These are phyloP conservation scores for Fagus sylvatica DNA, from an alignment of 306 rosid species.

Conservation along the genomic window DNA sequence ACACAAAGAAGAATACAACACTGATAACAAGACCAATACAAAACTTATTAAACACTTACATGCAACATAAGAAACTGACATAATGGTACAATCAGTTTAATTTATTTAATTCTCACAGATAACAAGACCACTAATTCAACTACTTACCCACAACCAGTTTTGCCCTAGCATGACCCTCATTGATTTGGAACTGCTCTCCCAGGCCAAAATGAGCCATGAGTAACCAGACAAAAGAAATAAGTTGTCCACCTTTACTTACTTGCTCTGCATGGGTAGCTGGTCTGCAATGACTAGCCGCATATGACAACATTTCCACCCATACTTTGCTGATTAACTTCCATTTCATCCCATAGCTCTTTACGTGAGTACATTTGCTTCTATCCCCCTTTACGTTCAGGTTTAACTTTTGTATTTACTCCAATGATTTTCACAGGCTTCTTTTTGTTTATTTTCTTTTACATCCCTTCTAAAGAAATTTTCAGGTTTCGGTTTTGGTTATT, in stretches of 20 bases:
- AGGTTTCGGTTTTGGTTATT: slow-evolving; percentile 12
- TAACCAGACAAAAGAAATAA: slow-evolving; percentile 38
- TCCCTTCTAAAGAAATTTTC: background rate
- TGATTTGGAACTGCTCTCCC: slow-evolving; percentile 33
- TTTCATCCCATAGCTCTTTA: background rate
- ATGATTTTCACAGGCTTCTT: background rate
- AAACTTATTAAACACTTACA: no score
- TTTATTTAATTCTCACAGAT: no score
- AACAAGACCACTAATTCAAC: background rate
- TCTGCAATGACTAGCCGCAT: slow-evolving; percentile 21
- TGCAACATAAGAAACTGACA: no score
- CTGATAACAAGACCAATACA: no score
- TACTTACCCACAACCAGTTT: slow-evolving; percentile 27
- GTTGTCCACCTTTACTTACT: slow-evolving; percentile 43
- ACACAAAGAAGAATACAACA: no score
- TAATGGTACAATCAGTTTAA: no score
- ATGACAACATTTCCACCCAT: slow-evolving; percentile 38
- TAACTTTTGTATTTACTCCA: background rate
- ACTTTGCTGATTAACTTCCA: slow-evolving; percentile 26
- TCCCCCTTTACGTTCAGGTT: slow-evolving; percentile 7
- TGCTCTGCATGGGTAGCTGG: background rate
- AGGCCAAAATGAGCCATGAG: slow-evolving; percentile 37
- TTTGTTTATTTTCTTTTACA: rapidly evolving
- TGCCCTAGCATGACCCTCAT: slow-evolving; percentile 31
- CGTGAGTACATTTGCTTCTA: slow-evolving; percentile 17